These are phyloP conservation scores for Ophiocordyceps polyrhachis-furcata DNA, from an alignment of 2,329 filamentous ascomycete genomes.

Conservation along the genomic window DNA sequence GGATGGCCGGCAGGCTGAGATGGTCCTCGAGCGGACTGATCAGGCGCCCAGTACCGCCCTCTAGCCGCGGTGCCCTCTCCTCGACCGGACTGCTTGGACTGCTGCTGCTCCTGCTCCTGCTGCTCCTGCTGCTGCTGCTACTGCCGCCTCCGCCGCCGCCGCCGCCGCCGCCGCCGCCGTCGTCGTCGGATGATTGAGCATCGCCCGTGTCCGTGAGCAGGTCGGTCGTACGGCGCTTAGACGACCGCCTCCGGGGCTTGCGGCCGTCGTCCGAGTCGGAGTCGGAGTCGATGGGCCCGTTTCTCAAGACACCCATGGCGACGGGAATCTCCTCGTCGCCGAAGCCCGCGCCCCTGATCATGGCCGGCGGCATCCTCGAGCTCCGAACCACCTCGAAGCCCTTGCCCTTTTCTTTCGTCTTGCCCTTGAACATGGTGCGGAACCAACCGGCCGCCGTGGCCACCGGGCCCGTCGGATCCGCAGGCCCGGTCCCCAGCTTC, in stretches of 20 bases:
- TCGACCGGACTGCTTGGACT: conserved; percentile 17
- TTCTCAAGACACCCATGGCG: conserved; percentile 39
- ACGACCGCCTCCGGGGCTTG: neutral
- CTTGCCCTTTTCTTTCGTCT: conserved; percentile 86
- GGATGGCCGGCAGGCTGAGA: conserved; percentile 35
- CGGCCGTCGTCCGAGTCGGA: conserved; percentile 20
- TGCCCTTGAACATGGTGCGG: conserved; percentile 57
- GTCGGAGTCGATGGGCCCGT: conserved; percentile 45
- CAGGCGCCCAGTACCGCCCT: neutral
- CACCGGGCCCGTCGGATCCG: conserved; percentile 82
- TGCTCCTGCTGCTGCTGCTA: too few relatives aligned
- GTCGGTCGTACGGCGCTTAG: conserved; percentile 13
- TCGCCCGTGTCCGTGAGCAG: conserved; percentile 28
- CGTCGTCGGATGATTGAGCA: conserved; percentile 22
- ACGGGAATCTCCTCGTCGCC: conserved; percentile 49
- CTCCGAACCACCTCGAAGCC: conserved; percentile 94
- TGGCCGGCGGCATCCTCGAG: conserved; percentile 63
- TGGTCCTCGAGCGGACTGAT: conserved; percentile 7
- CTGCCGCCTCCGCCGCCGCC: conserved; percentile 14
- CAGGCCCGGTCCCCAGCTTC: conserved; percentile 80
- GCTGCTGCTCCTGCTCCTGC: conserved; percentile 9
- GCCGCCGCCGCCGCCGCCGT: too few relatives aligned
- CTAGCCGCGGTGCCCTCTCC: conserved; percentile 3
- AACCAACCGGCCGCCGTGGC: conserved; percentile 84
- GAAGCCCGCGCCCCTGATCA: conserved; percentile 32